phyloP scores from a whole-genome alignment of 768 basidiomycete genomes.

The Daedaleopsis sinensis region DNA sequence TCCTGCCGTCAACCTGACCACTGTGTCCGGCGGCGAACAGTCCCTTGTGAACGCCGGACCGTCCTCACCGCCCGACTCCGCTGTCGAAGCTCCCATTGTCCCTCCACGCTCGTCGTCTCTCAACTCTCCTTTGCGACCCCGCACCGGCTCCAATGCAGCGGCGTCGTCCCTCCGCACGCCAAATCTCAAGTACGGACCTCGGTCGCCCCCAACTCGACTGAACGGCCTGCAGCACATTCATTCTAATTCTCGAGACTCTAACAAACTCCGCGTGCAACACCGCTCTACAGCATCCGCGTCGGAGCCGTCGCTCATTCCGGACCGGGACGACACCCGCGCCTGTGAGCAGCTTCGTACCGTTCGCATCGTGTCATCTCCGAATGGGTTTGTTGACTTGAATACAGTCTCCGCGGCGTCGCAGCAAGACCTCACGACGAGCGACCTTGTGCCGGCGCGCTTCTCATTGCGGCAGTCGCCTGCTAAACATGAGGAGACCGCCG shows the following conservation, averaged over 20 bases:
- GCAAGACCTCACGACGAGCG: slow-evolving; percentile 58
- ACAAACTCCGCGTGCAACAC: slow-evolving; percentile 63
- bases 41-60: slow-evolving; percentile 18
- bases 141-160: slow-evolving; percentile 23
- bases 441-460: slow-evolving; percentile 51
- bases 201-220: slow-evolving; percentile 22
- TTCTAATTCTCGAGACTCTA: slow-evolving; percentile 40
- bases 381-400: slow-evolving; percentile 16
- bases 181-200: slow-evolving; percentile 27
- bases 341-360: slow-evolving; percentile 42
- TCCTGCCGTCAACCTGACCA: slow-evolving; percentile 27
- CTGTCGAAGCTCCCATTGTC: slow-evolving; percentile 40
- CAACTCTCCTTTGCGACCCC: slow-evolving; percentile 23
- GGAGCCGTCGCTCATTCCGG: slow-evolving; percentile 76
- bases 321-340: slow-evolving; percentile 49
- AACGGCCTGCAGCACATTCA: slow-evolving; percentile 35
- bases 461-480: slow-evolving; percentile 39
- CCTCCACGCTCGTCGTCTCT: slow-evolving; percentile 57
- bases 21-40: slow-evolving; percentile 22
- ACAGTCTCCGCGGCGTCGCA: slow-evolving; percentile 43
- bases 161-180: slow-evolving; percentile 13
- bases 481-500: slow-evolving; percentile 52
- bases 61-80: slow-evolving; percentile 15
- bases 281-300: slow-evolving; percentile 77
- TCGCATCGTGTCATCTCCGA: slow-evolving; percentile 13